Evolutionary conservation across 176 grass and related monocot species (phyloP).

Genomic region (Triticum aestivum): IWGSC_CS_RefSeq_v2.1 NC_057813.1:60630605-60631104

Average conservation of each 20-base stretch:
- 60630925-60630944: neutral
- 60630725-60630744: neutral
- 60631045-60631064: conserved; percentile 23
- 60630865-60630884: neutral
- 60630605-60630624: conserved; percentile 91
- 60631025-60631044: neutral
- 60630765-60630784: neutral
- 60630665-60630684: conserved; percentile 45
- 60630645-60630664: conserved; percentile 68
- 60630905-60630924: neutral
- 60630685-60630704: conserved; percentile 21
- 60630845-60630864: neutral
- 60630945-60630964: neutral
- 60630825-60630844: neutral
- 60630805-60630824: neutral
- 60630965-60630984: neutral
- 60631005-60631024: conserved; percentile 16
- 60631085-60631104: conserved; percentile 80
- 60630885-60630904: neutral
- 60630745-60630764: neutral
- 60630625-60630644: conserved; percentile 93
- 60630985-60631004: neutral
- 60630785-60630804: neutral
- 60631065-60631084: conserved; percentile 52
- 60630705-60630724: neutral